Conservation (phyloP, 768 basidiomycete species). For the Pulveroboletus sp. region DNA sequence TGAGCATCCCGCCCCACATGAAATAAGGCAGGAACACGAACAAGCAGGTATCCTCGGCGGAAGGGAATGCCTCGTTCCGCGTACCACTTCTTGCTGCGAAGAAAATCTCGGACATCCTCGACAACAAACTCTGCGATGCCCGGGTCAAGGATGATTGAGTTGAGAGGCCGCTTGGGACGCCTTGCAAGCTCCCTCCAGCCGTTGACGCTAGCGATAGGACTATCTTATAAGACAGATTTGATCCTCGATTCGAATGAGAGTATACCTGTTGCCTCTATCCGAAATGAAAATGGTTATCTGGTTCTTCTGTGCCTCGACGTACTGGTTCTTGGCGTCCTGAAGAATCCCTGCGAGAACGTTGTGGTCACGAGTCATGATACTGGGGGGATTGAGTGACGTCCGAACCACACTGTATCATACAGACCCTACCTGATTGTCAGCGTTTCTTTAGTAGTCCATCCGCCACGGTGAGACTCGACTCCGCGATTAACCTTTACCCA, state of each 20-base stretch:
- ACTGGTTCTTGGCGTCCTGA: conserved; percentile 47
- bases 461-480: conserved; percentile 14
- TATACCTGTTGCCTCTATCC: conserved; percentile 36
- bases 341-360: conserved; percentile 48
- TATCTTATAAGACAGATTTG: background rate
- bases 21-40: conserved; percentile 16
- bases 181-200: conserved; percentile 53
- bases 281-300: conserved; percentile 51
- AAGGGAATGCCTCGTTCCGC: conserved; percentile 74
- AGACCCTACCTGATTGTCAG: conserved; percentile 23
- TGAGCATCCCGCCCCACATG: background rate
- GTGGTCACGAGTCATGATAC: conserved; percentile 48
- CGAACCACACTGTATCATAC: background rate
- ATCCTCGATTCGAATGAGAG: background rate
- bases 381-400: conserved; percentile 15
- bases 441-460: conserved; percentile 18
- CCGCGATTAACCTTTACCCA: conserved; percentile 28
- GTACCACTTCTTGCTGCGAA: conserved; percentile 69
- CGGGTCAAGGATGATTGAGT: conserved; percentile 66
- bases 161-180: conserved; percentile 59
- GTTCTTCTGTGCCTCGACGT: conserved; percentile 48
- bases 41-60: conserved; percentile 72
- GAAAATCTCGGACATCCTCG: conserved; percentile 67
- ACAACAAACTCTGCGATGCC: conserved; percentile 62
- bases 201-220: conserved; percentile 21